Percentiles rank a stretch among this genome's conserved stretches.
phyloP scores from a whole-genome alignment of 148 eudicot genomes.

The Vaccinium macrocarpon region DNA sequence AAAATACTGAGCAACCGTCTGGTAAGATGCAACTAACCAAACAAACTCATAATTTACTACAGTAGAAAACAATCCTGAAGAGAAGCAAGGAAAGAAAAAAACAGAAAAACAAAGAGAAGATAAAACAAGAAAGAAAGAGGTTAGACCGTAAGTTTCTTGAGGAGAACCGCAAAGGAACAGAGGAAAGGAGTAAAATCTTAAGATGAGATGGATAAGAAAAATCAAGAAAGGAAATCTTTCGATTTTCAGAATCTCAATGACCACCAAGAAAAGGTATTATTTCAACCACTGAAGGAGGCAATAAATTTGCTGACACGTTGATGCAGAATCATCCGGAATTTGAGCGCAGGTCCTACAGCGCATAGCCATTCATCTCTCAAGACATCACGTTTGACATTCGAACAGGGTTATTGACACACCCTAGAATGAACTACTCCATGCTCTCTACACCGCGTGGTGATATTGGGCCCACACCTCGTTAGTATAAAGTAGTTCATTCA shows the following conservation, averaged over 20 bases:
- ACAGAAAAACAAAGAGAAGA: background rate
- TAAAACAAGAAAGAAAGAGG: background rate
- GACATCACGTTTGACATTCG: too few species aligned
- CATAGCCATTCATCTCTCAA: too few species aligned
- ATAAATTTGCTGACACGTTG: background rate
- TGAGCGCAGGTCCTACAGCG: background rate
- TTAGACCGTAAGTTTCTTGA: background rate
- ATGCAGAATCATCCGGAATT: background rate
- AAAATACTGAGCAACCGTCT: background rate
- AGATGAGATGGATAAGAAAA: background rate
- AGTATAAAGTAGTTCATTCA: background rate
- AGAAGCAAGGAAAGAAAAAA: background rate
- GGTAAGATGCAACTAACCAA: background rate
- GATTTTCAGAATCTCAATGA: background rate
- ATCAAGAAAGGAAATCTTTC: background rate
- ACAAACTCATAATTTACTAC: background rate
- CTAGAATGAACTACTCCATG: background rate
- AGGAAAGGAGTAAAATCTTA: background rate
- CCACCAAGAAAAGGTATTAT: background rate
- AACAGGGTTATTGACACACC: too few species aligned
- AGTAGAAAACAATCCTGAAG: background rate
- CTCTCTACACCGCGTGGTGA: background rate
- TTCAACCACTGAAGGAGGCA: background rate
- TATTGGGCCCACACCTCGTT: background rate
- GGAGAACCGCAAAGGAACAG: background rate